Evolutionary conservation across 192 early-diverging fungal genomes (phyloP).

Genomic region (Umbelopsis sp.): DNA sequence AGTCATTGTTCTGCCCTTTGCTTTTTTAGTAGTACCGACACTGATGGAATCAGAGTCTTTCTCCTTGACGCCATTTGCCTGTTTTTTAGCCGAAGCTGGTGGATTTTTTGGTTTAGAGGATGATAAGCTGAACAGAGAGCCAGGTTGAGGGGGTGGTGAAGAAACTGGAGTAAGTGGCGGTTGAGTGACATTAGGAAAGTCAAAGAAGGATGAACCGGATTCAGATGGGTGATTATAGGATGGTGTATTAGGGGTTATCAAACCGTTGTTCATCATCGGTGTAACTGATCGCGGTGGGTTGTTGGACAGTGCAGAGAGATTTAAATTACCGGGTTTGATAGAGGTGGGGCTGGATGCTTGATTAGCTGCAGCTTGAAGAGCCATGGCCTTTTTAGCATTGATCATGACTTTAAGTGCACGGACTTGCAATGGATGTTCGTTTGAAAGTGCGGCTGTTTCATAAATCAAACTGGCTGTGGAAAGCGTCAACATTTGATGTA

Average conservation of each 20-base stretch:
- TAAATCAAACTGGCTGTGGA: slow-evolving; percentile 66
- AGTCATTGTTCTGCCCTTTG: neutral
- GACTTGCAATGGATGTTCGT: slow-evolving; percentile 64
- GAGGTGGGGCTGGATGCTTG: neutral
- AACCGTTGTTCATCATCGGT: neutral
- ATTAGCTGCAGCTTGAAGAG: neutral
- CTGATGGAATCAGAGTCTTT: neutral
- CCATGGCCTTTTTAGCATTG: slow-evolving; percentile 52
- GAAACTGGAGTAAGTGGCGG: neutral
- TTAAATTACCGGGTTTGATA: neutral
- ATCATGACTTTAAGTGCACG: slow-evolving; percentile 55
- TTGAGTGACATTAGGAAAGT: neutral
- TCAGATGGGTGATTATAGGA: neutral
- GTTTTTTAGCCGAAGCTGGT: neutral
- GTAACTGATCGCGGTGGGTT: neutral
- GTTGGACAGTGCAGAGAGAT: neutral
- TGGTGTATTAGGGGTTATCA: neutral
- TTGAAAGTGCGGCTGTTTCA: slow-evolving; percentile 64
- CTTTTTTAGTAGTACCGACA: neutral
- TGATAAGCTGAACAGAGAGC: neutral
- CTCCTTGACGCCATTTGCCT: neutral
- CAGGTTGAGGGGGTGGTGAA: slow-evolving; percentile 7
- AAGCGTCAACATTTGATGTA: slow-evolving; percentile 63
- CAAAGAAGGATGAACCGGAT: neutral
- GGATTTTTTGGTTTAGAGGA: neutral